Base-by-base conservation (phyloP, 192 early-diverging fungal species). In the Gigaspora rosea region DNA sequence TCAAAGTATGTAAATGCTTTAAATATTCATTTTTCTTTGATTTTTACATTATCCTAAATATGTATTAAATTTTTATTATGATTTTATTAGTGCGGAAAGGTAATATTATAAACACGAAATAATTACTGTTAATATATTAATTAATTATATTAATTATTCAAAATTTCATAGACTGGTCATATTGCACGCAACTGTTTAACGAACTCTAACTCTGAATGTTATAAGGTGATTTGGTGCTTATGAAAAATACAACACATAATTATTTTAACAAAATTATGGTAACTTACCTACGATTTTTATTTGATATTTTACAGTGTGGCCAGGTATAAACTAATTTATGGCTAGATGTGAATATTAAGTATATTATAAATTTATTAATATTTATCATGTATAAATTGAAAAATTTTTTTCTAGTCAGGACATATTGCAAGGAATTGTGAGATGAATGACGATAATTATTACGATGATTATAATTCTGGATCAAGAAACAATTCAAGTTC, bases 81-180 rank as follows among this genome's bases (percentile, higher is more conserved):
- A 18, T 18, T 18, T 66, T 6, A 12, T 10, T 66, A 66, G 64
- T 66, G 64, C 36, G 64, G 64, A 66, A 8, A 66, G 64, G 64
- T 66, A 47, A 13, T 66, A 15, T 56, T 15, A 18, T 56, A 18
- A n/a, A 56, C 12, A 4, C 12, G 12, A 12, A 16, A 1, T 11
- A 54, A 54, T 54, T 0, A 18, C 12, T 18, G 4, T 18, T 15
- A 56, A 56, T 56, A 52, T 52, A 52, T 13, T 52, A 13, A 52
- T 13, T 52, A 13, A 52, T 52, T 13, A 52, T 52, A 52, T 51
- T 11, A 56, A 18, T 56, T 56, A 18, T 18, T 18, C 52, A 56
- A 18, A 56, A 54, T 18, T 56, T n/a, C 13, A 66, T n/a, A 22
- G 18, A 2, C n/a, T n/a, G 64, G 64, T 0, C 64, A 66, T 66